phyloP scores from a whole-genome alignment of 148 eudicot genomes.

The Oxyria digyna region DNA sequence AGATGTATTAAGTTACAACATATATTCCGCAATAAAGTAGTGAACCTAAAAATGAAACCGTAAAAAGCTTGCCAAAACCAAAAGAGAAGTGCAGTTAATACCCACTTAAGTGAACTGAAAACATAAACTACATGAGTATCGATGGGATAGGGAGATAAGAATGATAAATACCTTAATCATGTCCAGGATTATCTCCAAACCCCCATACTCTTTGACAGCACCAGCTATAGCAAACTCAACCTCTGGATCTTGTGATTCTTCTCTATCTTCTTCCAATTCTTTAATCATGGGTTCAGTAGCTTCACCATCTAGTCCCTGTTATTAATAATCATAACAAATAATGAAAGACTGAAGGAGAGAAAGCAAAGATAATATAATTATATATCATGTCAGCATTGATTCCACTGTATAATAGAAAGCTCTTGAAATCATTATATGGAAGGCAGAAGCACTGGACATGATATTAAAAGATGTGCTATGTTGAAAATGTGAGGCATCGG shows the following conservation, averaged over 20 bases:
- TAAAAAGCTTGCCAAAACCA: not conserved
- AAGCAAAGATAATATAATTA: not conserved
- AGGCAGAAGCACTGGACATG: no score
- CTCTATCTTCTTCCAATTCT: constrained; percentile 96
- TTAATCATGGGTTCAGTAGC: constrained; percentile 99
- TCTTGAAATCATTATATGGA: no score
- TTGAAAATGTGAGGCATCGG: no score
- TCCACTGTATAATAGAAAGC: no score
- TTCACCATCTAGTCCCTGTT: constrained; percentile 97
- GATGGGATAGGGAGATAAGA: not conserved
- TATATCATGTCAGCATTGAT: not conserved
- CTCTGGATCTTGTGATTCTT: constrained; percentile 99
- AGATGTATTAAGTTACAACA: no score
- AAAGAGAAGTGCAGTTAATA: not conserved
- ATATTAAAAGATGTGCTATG: no score
- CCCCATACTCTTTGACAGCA: constrained; percentile 89
- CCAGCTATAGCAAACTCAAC: constrained; percentile 95
- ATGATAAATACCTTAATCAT: constrained; percentile 67
- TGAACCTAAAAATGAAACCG: not conserved
- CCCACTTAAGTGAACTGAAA: not conserved
- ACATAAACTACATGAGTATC: not conserved
- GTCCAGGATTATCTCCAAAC: constrained; percentile 78
- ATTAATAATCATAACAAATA: constrained; percentile 5
- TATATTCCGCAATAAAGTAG: no score
- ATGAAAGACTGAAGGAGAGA: not conserved